These are phyloP conservation scores for Cryptococcus deneoformans DNA, from an alignment of 1,284 basidiomycete species.

Conservation along the genomic window DNA sequence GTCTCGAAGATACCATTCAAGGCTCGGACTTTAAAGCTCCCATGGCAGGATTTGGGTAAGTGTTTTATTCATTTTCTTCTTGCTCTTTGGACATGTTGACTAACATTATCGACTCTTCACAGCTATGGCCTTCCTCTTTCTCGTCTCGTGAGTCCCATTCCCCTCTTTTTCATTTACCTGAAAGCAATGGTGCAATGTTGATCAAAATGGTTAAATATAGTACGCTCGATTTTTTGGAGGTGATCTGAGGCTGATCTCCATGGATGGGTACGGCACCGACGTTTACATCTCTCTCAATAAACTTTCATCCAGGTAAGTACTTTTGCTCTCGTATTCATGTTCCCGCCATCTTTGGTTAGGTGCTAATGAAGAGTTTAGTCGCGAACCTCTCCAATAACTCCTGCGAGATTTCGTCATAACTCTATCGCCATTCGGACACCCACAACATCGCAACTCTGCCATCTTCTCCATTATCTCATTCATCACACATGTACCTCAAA, in stretches of 20 bases:
- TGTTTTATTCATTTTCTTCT: not conserved
- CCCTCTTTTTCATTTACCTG: not conserved
- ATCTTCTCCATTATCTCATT: too few relatives aligned
- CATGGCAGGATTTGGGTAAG: conserved; percentile 87
- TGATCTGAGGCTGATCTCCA: conserved; percentile 91
- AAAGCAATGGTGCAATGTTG: not conserved
- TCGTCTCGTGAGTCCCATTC: conserved; percentile 62
- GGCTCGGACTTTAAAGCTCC: conserved; percentile 95
- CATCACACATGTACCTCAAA: too few relatives aligned
- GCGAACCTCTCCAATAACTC: not conserved
- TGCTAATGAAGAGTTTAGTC: not conserved
- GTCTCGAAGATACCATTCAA: conserved; percentile 80
- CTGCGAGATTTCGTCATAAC: too few relatives aligned
- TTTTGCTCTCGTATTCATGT: not conserved
- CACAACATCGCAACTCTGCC: too few relatives aligned
- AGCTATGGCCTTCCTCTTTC: conserved; percentile 84
- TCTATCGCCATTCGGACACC: too few relatives aligned
- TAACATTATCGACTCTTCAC: conserved; percentile 9
- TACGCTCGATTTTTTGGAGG: conserved; percentile 97
- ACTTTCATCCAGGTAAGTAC: conserved; percentile 35
- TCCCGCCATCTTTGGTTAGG: not conserved
- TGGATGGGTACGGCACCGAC: conserved; percentile 92
- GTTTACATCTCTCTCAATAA: conserved; percentile 44
- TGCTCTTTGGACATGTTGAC: not conserved
- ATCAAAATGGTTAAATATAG: conserved; percentile 45